Percentiles rank a stretch among this genome's conserved stretches.
phyloP scores from a whole-genome alignment of 2,329 filamentous ascomycete genomes.

The Aspergillus alliaceus region DNA sequence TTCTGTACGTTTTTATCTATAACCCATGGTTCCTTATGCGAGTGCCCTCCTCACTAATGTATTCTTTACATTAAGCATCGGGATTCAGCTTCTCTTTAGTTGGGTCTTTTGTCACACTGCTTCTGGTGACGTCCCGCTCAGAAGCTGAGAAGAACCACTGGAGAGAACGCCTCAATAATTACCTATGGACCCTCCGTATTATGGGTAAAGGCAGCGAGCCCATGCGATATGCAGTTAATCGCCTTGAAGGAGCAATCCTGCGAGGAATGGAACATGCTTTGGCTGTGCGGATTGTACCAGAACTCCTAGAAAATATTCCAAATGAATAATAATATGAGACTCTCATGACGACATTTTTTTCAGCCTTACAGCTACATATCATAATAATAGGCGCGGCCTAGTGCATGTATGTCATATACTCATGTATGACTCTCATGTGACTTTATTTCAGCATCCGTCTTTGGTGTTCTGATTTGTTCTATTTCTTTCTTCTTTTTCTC shows the following conservation, averaged over 20 bases:
- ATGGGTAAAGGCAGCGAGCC: slow-evolving; percentile 1
- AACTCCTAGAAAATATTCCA: not conserved
- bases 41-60: not conserved
- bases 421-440: not conserved
- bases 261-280: slow-evolving; percentile 2
- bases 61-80: not conserved
- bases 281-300: not conserved
- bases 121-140: not conserved
- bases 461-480: not conserved
- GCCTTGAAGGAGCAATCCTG: not conserved
- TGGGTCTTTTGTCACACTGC: not conserved
- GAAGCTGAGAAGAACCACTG: not conserved
- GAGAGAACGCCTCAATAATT: not conserved
- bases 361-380: too few species aligned
- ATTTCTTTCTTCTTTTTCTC: not conserved
- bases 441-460: not conserved
- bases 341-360: too few species aligned
- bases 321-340: too few species aligned
- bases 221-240: slow-evolving; percentile 1
- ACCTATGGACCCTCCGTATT: not conserved
- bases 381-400: too few species aligned
- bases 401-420: not conserved
- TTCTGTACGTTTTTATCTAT: not conserved
- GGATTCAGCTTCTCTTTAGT: not conserved
- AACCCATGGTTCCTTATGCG: not conserved